A percentile compares a stretch with the other conserved stretches of the same genome.
Conservation (phyloP, 805 yeast genomes). For the Nadsonia fulvescens region DNA sequence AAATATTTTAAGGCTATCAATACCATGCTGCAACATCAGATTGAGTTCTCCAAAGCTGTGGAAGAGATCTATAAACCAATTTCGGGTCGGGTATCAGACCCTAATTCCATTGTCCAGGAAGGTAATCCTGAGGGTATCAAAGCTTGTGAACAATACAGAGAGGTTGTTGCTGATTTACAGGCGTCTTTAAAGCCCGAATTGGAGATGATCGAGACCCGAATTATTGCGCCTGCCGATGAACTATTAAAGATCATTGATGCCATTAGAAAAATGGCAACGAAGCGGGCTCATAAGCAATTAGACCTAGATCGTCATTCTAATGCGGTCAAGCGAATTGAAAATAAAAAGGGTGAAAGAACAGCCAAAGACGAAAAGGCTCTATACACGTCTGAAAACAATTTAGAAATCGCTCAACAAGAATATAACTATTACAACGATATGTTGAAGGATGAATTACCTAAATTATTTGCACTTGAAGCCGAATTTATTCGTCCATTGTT, state of each 20-base stretch:
- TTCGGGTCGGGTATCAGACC: slow-evolving; percentile 81
- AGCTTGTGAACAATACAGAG: slow-evolving; percentile 85
- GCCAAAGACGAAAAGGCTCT: slow-evolving; percentile 82
- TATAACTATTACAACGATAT: slow-evolving; percentile 90
- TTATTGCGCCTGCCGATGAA: slow-evolving; percentile 85
- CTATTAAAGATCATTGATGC: slow-evolving; percentile 61
- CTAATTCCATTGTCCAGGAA: slow-evolving; percentile 68
- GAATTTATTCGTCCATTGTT: slow-evolving; percentile 87
- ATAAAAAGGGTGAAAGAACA: slow-evolving; percentile 65
- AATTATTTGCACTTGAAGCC: slow-evolving; percentile 72
- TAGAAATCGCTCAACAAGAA: slow-evolving; percentile 84
- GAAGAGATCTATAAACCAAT: slow-evolving; percentile 95
- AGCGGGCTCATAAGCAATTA: slow-evolving; percentile 87
- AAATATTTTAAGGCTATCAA: slow-evolving; percentile 83
- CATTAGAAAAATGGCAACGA: slow-evolving; percentile 84
- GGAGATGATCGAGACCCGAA: slow-evolving; percentile 76
- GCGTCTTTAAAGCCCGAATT: slow-evolving; percentile 79
- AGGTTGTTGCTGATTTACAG: slow-evolving; percentile 71
- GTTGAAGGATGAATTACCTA: slow-evolving; percentile 80
- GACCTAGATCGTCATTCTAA: slow-evolving; percentile 79
- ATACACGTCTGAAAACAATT: slow-evolving; percentile 78
- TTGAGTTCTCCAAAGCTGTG: slow-evolving; percentile 87
- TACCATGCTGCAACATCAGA: slow-evolving; percentile 84
- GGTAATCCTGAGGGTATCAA: slow-evolving; percentile 94
- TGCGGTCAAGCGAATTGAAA: slow-evolving; percentile 52